Evolutionary conservation across 306 rosid genomes (phyloP), one percentile per base, ranked within the genome.

Genomic region (Abrus pulchellus): DNA sequence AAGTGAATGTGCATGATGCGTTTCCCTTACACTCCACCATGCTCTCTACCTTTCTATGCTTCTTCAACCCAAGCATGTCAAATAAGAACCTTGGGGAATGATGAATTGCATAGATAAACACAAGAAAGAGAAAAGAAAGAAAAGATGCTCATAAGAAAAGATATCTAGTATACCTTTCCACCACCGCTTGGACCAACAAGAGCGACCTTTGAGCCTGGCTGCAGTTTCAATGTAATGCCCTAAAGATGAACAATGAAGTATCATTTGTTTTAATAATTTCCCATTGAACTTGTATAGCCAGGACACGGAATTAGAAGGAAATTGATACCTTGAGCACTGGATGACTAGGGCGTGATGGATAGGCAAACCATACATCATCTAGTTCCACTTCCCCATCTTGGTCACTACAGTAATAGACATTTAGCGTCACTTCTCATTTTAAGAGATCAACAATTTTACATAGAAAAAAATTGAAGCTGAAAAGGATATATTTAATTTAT

Each of bases 111-210:
- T 44, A 82, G 60, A 52, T 13, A 72, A 84, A 52, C 41, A 67
- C 1, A 40, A n/a, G 30, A 53, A 67, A 38, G 6, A 64, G 14
- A 47, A 43, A 45, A 45, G 5, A 9, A 47, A 53, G 45, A 55
- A 1, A 72, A 56, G 32, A 68, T n/a, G 82, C 57, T 14, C 69
- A 6, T 5, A 77, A 54, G 79, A 53, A 13, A 76, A 32, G 4
- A 36, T 45, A 70, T 65, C 70, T 30, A 69, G 33, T 38, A 73
- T 84, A 91, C 98, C 88, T 93, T 93, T 81, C 98, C 97, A 0
- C 98, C 98, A 41, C 97, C 98, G 5, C 98, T 93, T 10, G 97
- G 98, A 80, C 98, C 98, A 77, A 93, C 97, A 50, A 93, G 98
- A 82, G 98, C 97, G 53, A 90, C 90, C 84, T 93, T 93, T 66